These are phyloP conservation scores for Colletotrichum chlorophyti DNA, from an alignment of 2,329 filamentous ascomycete genomes.

Conservation along the genomic window DNA sequence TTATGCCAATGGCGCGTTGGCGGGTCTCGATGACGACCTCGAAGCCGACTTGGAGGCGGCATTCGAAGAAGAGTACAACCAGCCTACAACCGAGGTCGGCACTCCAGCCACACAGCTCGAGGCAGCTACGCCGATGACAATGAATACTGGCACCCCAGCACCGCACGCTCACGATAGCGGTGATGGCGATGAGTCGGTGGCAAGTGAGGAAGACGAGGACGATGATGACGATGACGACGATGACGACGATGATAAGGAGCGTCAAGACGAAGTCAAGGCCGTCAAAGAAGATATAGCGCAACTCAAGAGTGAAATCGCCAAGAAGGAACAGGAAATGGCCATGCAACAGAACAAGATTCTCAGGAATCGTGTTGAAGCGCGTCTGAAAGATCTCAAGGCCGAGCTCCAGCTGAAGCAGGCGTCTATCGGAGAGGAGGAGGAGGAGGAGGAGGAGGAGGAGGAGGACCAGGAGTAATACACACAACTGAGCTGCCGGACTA, in stretches of 20 bases:
- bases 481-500: not conserved
- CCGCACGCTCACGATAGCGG: constrained; percentile 50
- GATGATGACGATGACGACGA: constrained; percentile 61
- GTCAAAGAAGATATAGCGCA: constrained; percentile 62
- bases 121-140: constrained; percentile 51
- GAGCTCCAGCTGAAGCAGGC: constrained; percentile 54
- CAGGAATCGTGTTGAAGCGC: constrained; percentile 54
- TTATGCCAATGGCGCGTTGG: constrained; percentile 39
- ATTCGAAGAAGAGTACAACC: constrained; percentile 54
- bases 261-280: constrained; percentile 58
- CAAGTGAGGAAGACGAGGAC: constrained; percentile 54
- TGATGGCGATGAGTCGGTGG: constrained; percentile 53
- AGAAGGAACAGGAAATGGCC: constrained; percentile 51
- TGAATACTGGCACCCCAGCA: constrained; percentile 52
- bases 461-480: not conserved
- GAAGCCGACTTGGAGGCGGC: constrained; percentile 63
- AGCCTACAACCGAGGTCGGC: constrained; percentile 41
- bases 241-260: constrained; percentile 59
- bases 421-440: constrained; percentile 43
- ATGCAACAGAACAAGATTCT: constrained; percentile 55
- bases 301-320: constrained; percentile 57
- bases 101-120: constrained; percentile 51
- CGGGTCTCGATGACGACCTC: constrained; percentile 52
- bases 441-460: constrained; percentile 31
- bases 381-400: constrained; percentile 54